Conservation (phyloP, 2,329 filamentous ascomycete species). For the Aureobasidium pullulans region DNA sequence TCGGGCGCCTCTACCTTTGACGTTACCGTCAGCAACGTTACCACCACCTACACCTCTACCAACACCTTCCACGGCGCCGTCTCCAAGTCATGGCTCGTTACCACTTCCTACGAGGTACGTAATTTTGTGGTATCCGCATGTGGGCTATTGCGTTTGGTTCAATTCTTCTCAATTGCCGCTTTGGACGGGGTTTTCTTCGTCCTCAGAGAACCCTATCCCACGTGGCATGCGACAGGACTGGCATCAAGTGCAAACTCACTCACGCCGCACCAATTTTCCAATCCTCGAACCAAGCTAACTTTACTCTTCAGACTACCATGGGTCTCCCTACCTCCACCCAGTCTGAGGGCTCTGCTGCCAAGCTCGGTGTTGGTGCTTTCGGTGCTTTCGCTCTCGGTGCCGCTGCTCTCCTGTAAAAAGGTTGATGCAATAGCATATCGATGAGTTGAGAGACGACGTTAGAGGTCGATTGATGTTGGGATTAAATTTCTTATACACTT, state of each 20-base stretch:
- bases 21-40: slow-evolving; percentile 9
- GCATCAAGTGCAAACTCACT: not conserved
- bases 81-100: slow-evolving; percentile 4
- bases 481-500: slow-evolving; percentile 10
- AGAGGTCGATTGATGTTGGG: not conserved
- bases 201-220: too few relatives aligned
- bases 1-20: not conserved
- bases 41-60: slow-evolving; percentile 10
- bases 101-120: slow-evolving; percentile 7
- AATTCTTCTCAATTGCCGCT: not conserved
- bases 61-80: slow-evolving; percentile 9
- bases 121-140: not conserved
- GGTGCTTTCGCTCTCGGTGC: slow-evolving; percentile 12
- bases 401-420: slow-evolving; percentile 12
- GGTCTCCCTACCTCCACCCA: not conserved
- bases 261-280: not conserved
- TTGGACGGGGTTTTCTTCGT: not conserved
- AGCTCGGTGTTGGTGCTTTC: not conserved
- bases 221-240: not conserved
- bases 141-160: not conserved
- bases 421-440: not conserved
- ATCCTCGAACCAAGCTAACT: not conserved
- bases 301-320: slow-evolving; percentile 1
- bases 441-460: not conserved
- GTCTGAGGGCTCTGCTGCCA: slow-evolving; percentile 8